Percentiles rank a stretch among this genome's conserved stretches.
phyloP scores from a whole-genome alignment of 768 basidiomycete genomes.

The Boletus tylopilopsis region DNA sequence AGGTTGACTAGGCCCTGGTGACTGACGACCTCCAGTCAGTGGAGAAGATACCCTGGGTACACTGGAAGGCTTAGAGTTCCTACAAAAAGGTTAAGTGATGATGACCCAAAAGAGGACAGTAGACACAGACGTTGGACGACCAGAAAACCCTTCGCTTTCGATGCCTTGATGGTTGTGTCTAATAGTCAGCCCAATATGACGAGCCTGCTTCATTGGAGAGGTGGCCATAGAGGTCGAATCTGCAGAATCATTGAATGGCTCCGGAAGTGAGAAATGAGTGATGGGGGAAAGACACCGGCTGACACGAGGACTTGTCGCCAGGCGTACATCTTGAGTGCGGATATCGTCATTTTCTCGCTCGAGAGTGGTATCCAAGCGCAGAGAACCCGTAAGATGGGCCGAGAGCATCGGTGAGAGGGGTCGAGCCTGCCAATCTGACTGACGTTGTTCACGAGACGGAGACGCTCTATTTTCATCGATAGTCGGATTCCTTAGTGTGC shows the following conservation, averaged over 20 bases:
- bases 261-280: constrained; percentile 7
- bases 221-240: neutral
- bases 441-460: neutral
- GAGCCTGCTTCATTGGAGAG: neutral
- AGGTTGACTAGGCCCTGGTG: neutral
- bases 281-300: constrained; percentile 17
- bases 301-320: neutral
- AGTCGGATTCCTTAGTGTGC: neutral
- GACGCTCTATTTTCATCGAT: neutral
- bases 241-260: constrained; percentile 4
- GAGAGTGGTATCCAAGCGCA: neutral
- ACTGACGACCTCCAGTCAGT: constrained; percentile 4
- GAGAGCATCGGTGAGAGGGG: neutral
- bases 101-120: neutral
- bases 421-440: neutral
- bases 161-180: neutral
- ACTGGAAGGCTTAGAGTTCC: neutral
- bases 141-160: neutral
- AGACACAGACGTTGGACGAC: constrained; percentile 10
- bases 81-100: constrained; percentile 10
- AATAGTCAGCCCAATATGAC: neutral
- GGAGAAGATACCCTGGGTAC: constrained; percentile 11
- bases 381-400: constrained; percentile 2
- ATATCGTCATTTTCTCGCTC: neutral
- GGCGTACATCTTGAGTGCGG: neutral